Evolutionary conservation across 2,329 filamentous ascomycete species (phyloP).

Genomic region (Phyllosticta citrichinensis): DNA sequence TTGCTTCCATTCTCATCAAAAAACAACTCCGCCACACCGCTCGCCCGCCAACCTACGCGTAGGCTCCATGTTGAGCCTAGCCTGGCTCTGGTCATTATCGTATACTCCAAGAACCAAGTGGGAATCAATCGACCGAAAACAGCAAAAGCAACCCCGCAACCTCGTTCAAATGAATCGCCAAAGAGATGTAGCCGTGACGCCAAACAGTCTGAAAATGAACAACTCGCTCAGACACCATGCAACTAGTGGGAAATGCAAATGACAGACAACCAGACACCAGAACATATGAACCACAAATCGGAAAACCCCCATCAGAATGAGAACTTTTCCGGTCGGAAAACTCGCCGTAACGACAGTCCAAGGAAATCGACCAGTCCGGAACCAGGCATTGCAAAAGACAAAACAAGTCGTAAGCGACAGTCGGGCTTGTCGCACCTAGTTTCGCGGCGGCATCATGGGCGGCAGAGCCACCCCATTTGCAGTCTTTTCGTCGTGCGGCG

Average conservation of each 20-base stretch:
- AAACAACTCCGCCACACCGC: background rate
- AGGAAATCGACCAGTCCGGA: background rate
- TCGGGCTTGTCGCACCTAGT: background rate
- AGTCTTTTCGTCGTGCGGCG: conserved; percentile 2
- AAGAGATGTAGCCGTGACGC: background rate
- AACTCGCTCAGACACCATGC: background rate
- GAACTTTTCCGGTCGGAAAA: background rate
- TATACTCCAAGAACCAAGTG: background rate
- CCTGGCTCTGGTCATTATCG: background rate
- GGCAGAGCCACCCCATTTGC: background rate
- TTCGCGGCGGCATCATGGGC: background rate
- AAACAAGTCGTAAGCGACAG: background rate
- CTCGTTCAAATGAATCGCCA: background rate
- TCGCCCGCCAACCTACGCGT: background rate
- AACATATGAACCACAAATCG: background rate
- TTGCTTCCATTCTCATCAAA: background rate
- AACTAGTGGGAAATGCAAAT: background rate
- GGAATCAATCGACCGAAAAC: background rate
- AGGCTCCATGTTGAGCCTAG: background rate
- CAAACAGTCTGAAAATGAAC: background rate
- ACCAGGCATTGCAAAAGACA: background rate
- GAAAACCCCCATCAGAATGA: background rate
- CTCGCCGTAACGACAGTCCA: background rate
- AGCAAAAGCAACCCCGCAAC: background rate
- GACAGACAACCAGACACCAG: background rate